phyloP scores from a whole-genome alignment of 768 basidiomycete genomes.

The Collybia sordida region DNA sequence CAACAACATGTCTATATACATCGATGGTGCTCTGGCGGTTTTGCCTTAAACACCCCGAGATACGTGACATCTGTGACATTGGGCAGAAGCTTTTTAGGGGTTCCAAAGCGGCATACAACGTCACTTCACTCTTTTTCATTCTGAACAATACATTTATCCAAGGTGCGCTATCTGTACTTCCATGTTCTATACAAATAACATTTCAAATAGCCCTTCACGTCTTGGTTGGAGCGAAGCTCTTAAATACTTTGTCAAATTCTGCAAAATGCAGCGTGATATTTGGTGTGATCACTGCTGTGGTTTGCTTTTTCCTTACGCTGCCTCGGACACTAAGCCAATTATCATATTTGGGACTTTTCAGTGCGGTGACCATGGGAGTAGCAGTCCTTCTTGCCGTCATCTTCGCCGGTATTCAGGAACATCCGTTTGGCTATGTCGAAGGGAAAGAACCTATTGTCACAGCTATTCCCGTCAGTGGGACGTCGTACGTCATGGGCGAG shows the following conservation, averaged over 20 bases:
- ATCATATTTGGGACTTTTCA: conserved; percentile 37
- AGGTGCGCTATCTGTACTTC: conserved; percentile 24
- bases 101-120: conserved; percentile 45
- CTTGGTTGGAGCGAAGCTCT: conserved; percentile 43
- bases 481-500: conserved; percentile 36
- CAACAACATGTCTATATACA: conserved; percentile 41
- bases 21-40: conserved; percentile 48
- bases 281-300: conserved; percentile 28
- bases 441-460: conserved; percentile 38
- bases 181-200: background rate
- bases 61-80: conserved; percentile 52
- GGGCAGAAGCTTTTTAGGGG: conserved; percentile 46
- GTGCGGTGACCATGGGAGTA: conserved; percentile 44
- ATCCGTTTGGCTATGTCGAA: conserved; percentile 38
- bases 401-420: conserved; percentile 37
- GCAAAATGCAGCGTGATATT: conserved; percentile 41
- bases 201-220: conserved; percentile 35
- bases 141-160: conserved; percentile 57
- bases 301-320: conserved; percentile 41
- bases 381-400: conserved; percentile 42
- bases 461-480: conserved; percentile 33
- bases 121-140: conserved; percentile 51
- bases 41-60: conserved; percentile 47
- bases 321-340: conserved; percentile 45
- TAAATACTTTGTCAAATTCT: conserved; percentile 44